A percentile compares a stretch with the other conserved stretches of the same genome.
phyloP scores from a whole-genome alignment of 2,329 filamentous ascomycete species.

The Diaporthe sp. region DNA sequence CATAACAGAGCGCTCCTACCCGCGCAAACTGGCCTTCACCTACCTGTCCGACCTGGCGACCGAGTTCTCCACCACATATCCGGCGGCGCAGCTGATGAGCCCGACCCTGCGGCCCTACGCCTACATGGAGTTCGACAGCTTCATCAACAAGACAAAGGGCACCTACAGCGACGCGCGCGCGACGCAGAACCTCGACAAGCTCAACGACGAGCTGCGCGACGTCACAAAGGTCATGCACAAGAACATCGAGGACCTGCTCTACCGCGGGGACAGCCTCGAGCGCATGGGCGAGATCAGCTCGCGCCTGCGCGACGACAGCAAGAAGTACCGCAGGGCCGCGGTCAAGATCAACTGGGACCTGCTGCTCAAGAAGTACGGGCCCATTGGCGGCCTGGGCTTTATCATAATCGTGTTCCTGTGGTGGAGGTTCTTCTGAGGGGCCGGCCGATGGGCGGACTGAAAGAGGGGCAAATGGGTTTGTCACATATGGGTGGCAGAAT shows the following conservation, averaged over 20 bases:
- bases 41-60: conserved; percentile 92
- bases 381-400: conserved; percentile 82
- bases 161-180: conserved; percentile 95
- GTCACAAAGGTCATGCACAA: conserved; percentile 99
- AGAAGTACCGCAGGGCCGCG: conserved; percentile 92
- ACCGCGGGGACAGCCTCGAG: conserved; percentile 93
- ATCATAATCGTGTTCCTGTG: conserved; percentile 89
- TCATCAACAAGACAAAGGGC: conserved; percentile 91
- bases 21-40: conserved; percentile 97
- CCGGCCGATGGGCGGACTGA: neutral
- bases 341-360: conserved; percentile 99
- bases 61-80: conserved; percentile 92
- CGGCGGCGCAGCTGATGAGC: conserved; percentile 76
- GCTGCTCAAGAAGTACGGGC: conserved; percentile 95
- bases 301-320: conserved; percentile 88
- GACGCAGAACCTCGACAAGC: conserved; percentile 89
- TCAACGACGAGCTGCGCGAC: conserved; percentile 97
- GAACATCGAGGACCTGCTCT: conserved; percentile 98
- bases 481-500: neutral
- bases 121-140: conserved; percentile 98
- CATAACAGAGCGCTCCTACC: conserved; percentile 93
- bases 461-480: neutral
- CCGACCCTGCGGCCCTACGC: conserved; percentile 88
- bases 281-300: conserved; percentile 96
- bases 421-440: conserved; percentile 90